phyloP scores from a whole-genome alignment of 148 eudicot genomes.

The Rhododendron mucronatum region DNA sequence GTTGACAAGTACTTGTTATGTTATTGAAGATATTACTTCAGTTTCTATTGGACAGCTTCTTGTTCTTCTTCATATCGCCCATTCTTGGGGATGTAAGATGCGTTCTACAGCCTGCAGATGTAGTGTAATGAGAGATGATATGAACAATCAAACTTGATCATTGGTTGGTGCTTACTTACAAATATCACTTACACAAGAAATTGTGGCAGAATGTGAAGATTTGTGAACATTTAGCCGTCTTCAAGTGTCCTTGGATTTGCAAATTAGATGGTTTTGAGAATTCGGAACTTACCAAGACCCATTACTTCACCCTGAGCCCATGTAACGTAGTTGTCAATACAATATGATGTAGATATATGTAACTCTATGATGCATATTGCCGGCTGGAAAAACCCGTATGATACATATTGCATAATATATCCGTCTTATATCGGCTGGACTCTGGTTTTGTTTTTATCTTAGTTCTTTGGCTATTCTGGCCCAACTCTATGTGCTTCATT shows the following conservation, averaged over 20 bases:
- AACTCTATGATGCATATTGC: neutral
- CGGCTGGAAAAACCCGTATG: neutral
- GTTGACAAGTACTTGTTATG: neutral
- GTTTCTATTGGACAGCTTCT: neutral
- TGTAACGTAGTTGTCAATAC: neutral
- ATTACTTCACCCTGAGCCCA: neutral
- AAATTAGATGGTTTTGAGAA: neutral
- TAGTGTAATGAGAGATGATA: neutral
- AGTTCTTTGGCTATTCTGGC: no score
- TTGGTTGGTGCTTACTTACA: neutral
- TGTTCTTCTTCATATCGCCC: neutral
- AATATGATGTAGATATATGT: neutral
- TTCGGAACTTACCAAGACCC: neutral
- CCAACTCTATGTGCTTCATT: no score
- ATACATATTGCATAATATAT: neutral
- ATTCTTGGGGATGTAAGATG: neutral
- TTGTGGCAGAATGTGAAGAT: neutral
- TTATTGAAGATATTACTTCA: neutral
- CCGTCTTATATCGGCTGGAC: neutral
- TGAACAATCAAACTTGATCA: neutral
- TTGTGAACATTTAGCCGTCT: neutral
- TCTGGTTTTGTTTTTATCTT: no score
- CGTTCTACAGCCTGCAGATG: neutral
- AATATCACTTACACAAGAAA: neutral
- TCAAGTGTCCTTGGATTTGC: neutral